phyloP scores from a whole-genome alignment of 2,329 filamentous ascomycete genomes.

The Beauveria pseudobassiana region DNA sequence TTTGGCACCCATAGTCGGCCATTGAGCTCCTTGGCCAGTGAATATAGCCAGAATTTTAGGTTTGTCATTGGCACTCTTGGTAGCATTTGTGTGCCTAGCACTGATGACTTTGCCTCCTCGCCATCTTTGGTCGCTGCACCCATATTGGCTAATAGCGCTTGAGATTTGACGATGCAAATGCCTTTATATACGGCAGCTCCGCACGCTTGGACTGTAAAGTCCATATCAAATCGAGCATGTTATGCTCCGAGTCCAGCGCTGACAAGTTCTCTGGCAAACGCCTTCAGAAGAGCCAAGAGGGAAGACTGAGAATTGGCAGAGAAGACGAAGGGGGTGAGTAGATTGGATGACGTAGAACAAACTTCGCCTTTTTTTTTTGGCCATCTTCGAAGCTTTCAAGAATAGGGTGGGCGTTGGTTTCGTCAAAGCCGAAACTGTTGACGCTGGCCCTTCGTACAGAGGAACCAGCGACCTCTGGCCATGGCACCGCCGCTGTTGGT shows the following conservation, averaged over 20 bases:
- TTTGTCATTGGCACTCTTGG: not conserved
- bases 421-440: constrained; percentile 37
- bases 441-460: constrained; percentile 23
- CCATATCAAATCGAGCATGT: constrained; percentile 3
- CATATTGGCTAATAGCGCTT: too few species aligned
- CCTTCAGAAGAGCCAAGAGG: not conserved
- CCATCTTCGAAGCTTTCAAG: constrained; percentile 22
- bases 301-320: constrained; percentile 1
- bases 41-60: constrained; percentile 17
- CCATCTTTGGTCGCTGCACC: too few species aligned
- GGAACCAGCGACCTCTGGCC: constrained; percentile 2
- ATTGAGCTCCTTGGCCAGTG: constrained; percentile 29
- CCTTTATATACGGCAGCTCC: too few species aligned
- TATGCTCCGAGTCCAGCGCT: constrained; percentile 5
- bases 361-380: constrained; percentile 14
- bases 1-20: constrained; percentile 25
- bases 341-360: constrained; percentile 14
- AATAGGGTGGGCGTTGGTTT: constrained; percentile 32
- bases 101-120: constrained; percentile 15
- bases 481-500: constrained; percentile 9
- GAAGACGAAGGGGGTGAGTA: constrained; percentile 1
- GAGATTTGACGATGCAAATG: too few species aligned
- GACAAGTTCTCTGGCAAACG: not conserved
- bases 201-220: too few species aligned
- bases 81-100: not conserved